These are phyloP conservation scores for Sclerotinia borealis DNA, from an alignment of 2,329 filamentous ascomycete species.

Conservation along the genomic window DNA sequence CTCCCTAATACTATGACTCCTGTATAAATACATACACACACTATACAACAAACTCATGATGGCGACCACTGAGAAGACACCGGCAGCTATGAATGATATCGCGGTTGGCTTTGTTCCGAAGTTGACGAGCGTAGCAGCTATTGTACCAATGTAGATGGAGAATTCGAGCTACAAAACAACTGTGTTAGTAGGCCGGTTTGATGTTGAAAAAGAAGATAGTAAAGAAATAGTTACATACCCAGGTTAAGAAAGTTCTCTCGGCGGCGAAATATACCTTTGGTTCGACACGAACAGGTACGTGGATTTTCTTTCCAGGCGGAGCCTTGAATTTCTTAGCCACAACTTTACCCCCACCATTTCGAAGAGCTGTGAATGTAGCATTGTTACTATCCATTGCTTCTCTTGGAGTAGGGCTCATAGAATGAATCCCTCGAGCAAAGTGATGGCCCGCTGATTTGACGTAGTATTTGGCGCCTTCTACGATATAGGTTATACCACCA, in stretches of 20 bases:
- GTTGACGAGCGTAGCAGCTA: constrained; percentile 78
- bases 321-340: constrained; percentile 61
- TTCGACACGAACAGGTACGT: constrained; percentile 91
- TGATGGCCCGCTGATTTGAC: constrained; percentile 19
- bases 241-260: constrained; percentile 91
- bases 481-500: constrained; percentile 71
- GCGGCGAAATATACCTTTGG: constrained; percentile 97
- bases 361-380: constrained; percentile 51
- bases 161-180: constrained; percentile 69
- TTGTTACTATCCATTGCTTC: constrained; percentile 18
- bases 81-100: constrained; percentile 62
- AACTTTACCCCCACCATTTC: constrained; percentile 49
- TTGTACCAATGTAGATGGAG: constrained; percentile 86
- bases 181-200: not conserved
- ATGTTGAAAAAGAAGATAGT: constrained; percentile 15
- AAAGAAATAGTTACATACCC: constrained; percentile 50
- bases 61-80: constrained; percentile 77
- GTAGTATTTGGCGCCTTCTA: constrained; percentile 46
- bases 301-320: constrained; percentile 82
- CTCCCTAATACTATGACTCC: constrained; percentile 77
- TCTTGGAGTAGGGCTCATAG: constrained; percentile 18
- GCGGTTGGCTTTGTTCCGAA: constrained; percentile 56
- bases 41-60: constrained; percentile 75
- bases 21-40: constrained; percentile 78
- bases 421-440: constrained; percentile 15